phyloP scores from a whole-genome alignment of 129 eudicot genomes.

The sunflower (Helianthus annuus) region HanXRQr2.0-SUNRISE NC_035435.2:121768992-121769491 shows the following conservation, averaged over 20 bases:
- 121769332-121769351: constrained; percentile 77
- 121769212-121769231: constrained; percentile 15
- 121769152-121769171: constrained; percentile 25
- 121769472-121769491: constrained; percentile 48
- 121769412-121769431: constrained; percentile 69
- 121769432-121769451: constrained; percentile 57
- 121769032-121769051: background rate
- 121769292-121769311: constrained; percentile 54
- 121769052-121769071: background rate
- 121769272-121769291: constrained; percentile 36
- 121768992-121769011: background rate
- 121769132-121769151: constrained; percentile 4
- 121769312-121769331: constrained; percentile 82
- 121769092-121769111: background rate
- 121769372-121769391: constrained; percentile 70
- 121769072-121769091: constrained; percentile 26
- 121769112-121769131: background rate
- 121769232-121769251: constrained; percentile 31
- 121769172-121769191: constrained; percentile 29
- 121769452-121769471: constrained; percentile 43
- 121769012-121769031: background rate
- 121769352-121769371: constrained; percentile 71
- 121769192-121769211: constrained; percentile 23
- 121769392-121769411: constrained; percentile 71
- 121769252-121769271: constrained; percentile 42